Evolutionary conservation across 768 basidiomycete genomes (phyloP), one percentile per base, ranked within the genome.

Genomic region (Mycena olivaceomarginata): DNA sequence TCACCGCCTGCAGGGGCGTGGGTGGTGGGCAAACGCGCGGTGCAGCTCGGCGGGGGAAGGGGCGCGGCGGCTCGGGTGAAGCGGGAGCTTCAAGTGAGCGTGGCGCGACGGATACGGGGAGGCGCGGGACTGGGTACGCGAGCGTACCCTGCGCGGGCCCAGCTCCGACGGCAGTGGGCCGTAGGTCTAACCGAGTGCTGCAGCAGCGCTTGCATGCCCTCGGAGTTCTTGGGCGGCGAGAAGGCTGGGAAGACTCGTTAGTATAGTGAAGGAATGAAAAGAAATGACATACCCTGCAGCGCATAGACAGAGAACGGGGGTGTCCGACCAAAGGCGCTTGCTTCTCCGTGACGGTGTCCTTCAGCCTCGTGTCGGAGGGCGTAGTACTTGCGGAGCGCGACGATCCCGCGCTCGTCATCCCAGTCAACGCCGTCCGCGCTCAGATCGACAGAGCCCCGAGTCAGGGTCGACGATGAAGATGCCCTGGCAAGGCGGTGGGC

Each of bases 251-350:
- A 46, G 48, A 37, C 2, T 20, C 6, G 45, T 51, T 46, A 31
- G 57, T 31, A 43, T 79, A 39, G 82, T 46, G 25, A 4, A 77
- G 57, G 18, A 7, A 22, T 6, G 12, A 75, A 25, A 5, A 41
- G 40, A 68, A n/a, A 46, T 43, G 20, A 89, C 93, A 85, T 81
- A 95, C 95, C 90, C 85, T 96, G 95, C 56, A 95, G 37, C 9
- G 93, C 93, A 64, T 90, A 95, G n/a, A 92, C 37, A 0, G 94
- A 96, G 80, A 94, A 93, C 0, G 94, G 91, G 91, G 0, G 95
- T 96, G 80, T 96, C 95, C 0, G 79, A 62, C 95, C 94, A 96
- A 1, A 83, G 77, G 12, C 87, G 89, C 83, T 91, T 88, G 81
- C 95, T 96, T 96, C 82, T 95, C 94, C 2, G 83, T 85, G 6